These are phyloP conservation scores for Globisporangium splendens DNA, from an alignment of 352 stramenopile genomes.

Conservation along the genomic window DNA sequence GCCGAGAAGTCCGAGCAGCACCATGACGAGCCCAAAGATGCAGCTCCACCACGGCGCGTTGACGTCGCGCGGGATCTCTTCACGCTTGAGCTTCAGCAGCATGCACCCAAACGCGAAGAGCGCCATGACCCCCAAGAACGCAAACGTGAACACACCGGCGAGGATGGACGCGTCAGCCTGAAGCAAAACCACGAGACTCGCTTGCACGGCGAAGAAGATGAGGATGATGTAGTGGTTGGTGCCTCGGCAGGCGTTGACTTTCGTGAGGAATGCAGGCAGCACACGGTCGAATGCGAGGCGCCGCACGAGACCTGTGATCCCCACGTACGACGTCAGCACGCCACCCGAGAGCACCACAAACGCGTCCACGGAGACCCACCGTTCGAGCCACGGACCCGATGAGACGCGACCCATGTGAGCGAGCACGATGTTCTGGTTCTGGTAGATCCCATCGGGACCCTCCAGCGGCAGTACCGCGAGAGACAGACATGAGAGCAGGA, in stretches of 20 bases:
- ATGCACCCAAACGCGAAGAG: slow-evolving; percentile 91
- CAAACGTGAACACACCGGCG: slow-evolving; percentile 89
- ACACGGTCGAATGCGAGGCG: slow-evolving; percentile 79
- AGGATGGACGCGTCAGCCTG: slow-evolving; percentile 81
- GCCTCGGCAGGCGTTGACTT: slow-evolving; percentile 63
- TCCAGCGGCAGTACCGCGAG: slow-evolving; percentile 79
- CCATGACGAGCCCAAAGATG: slow-evolving; percentile 71
- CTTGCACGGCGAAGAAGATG: slow-evolving; percentile 64
- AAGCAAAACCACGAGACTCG: slow-evolving; percentile 75
- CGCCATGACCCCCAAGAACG: slow-evolving; percentile 90
- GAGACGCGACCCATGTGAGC: slow-evolving; percentile 63
- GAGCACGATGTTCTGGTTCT: slow-evolving; percentile 67
- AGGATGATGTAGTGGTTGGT: slow-evolving; percentile 88
- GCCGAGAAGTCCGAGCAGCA: slow-evolving; percentile 55
- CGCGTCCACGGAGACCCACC: slow-evolving; percentile 81
- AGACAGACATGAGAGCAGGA: slow-evolving; percentile 77
- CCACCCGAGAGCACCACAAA: slow-evolving; percentile 88
- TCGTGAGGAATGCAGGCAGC: slow-evolving; percentile 52
- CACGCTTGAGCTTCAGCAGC: slow-evolving; percentile 90
- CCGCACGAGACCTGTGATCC: slow-evolving; percentile 81
- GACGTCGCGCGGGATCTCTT: slow-evolving; percentile 86
- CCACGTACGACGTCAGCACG: slow-evolving; percentile 87
- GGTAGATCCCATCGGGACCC: slow-evolving; percentile 51
- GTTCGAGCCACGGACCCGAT: slow-evolving; percentile 51
- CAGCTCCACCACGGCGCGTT: slow-evolving; percentile 81